Evolutionary conservation across 1,284 basidiomycete species (phyloP).

Genomic region (Trichosporon inkin): DNA sequence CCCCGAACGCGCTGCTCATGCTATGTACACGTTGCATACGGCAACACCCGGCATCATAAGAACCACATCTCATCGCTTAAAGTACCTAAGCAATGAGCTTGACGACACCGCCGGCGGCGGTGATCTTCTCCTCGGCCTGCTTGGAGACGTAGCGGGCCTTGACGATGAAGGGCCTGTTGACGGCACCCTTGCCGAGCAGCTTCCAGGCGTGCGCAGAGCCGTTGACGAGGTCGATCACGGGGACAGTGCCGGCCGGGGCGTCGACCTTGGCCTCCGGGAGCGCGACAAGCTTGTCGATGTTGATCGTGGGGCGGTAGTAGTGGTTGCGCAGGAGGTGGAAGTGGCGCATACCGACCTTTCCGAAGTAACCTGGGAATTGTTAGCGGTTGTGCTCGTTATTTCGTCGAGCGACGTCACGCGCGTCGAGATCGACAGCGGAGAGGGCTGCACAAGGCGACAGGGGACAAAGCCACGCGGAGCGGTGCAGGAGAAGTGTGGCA

Average conservation of each 20-base stretch:
- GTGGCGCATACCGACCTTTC: conserved; percentile 90
- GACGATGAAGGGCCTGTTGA: conserved; percentile 74
- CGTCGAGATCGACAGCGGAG: not conserved
- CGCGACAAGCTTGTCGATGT: conserved; percentile 71
- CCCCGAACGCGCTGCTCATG: no score
- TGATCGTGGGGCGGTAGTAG: conserved; percentile 89
- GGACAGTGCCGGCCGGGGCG: conserved; percentile 59
- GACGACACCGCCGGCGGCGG: conserved; percentile 90
- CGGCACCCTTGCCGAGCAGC: conserved; percentile 57
- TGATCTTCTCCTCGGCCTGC: conserved; percentile 73
- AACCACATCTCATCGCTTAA: conserved; percentile 1
- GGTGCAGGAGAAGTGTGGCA: not conserved
- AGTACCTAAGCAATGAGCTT: conserved; percentile 70
- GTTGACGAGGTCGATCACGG: conserved; percentile 81
- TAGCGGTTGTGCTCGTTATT: conserved; percentile 1
- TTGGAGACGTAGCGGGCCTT: conserved; percentile 90
- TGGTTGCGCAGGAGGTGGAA: conserved; percentile 93
- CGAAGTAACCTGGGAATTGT: conserved; percentile 63
- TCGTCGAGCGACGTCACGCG: not conserved
- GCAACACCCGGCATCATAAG: not conserved
- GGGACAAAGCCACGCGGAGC: no score
- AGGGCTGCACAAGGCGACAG: not conserved
- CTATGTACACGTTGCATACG: conserved; percentile 9
- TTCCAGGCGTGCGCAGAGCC: conserved; percentile 73
- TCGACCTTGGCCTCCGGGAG: conserved; percentile 52